These are phyloP conservation scores for Gossypium davidsonii DNA, from an alignment of 441 rosid species.

Conservation along the genomic window DNA sequence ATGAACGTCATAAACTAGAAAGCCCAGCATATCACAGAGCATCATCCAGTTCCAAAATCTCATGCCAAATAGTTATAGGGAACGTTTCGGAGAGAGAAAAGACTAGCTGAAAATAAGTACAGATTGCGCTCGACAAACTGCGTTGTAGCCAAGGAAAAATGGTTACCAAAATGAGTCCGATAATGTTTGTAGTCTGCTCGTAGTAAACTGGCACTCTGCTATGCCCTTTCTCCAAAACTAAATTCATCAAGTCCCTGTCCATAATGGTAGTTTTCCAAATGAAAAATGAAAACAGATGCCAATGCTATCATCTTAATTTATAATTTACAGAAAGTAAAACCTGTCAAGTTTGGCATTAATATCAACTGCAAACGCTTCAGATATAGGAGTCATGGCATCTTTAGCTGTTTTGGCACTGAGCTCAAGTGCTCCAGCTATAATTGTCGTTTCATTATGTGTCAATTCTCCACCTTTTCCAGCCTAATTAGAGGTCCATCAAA, in stretches of 20 bases:
- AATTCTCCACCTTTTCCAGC: slow-evolving; percentile 95
- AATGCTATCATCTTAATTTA: slow-evolving; percentile 2
- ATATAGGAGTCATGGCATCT: slow-evolving; percentile 81
- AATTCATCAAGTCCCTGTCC: slow-evolving; percentile 51
- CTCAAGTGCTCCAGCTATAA: slow-evolving; percentile 92
- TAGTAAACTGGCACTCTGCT: slow-evolving; percentile 73
- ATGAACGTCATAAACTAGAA: not conserved
- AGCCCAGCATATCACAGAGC: not conserved
- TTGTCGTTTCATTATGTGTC: slow-evolving; percentile 81
- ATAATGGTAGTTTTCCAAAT: slow-evolving; percentile 8
- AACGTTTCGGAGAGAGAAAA: not conserved
- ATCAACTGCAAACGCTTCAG: slow-evolving; percentile 70
- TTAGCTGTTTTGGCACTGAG: slow-evolving; percentile 69
- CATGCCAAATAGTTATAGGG: not conserved
- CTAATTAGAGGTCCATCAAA: slow-evolving; percentile 28
- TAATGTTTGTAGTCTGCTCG: slow-evolving; percentile 58
- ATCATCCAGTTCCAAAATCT: not conserved
- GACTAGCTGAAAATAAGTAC: not conserved
- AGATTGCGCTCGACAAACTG: not conserved
- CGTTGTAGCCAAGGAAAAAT: not conserved
- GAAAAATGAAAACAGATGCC: slow-evolving; percentile 6
- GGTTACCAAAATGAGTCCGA: slow-evolving; percentile 61
- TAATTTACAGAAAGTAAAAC: slow-evolving; percentile 24
- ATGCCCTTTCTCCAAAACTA: slow-evolving; percentile 68
- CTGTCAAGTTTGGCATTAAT: slow-evolving; percentile 63